Conservation (phyloP, 2,329 filamentous ascomycete genomes). For the Blastomyces percursus region DNA sequence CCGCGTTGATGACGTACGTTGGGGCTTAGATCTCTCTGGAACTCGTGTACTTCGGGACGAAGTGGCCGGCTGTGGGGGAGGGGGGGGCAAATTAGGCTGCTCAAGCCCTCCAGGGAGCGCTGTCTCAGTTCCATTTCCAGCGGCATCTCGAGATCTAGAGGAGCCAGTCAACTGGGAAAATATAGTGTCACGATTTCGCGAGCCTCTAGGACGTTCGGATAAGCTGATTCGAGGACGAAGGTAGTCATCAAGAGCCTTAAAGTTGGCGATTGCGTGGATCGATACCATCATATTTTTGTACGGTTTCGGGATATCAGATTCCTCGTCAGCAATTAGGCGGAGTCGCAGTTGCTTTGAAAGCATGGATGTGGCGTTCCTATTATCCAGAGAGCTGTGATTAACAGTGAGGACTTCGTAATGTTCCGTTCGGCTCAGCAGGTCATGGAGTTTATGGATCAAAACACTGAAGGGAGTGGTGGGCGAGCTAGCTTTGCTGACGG, state of each 20-base stretch:
- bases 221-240: slow-evolving; percentile 77
- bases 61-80: slow-evolving; percentile 12
- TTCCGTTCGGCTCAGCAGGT: slow-evolving; percentile 88
- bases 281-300: slow-evolving; percentile 97
- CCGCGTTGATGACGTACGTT: slow-evolving; percentile 5
- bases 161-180: slow-evolving; percentile 54
- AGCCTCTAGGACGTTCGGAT: slow-evolving; percentile 58
- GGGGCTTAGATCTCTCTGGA: slow-evolving; percentile 6
- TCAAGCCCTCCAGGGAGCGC: not conserved
- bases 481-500: slow-evolving; percentile 52
- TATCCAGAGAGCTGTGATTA: slow-evolving; percentile 51
- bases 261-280: slow-evolving; percentile 95
- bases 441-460: slow-evolving; percentile 86
- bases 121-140: slow-evolving; percentile 18
- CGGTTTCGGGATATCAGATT: slow-evolving; percentile 55
- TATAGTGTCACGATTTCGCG: slow-evolving; percentile 50
- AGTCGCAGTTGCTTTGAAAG: slow-evolving; percentile 89
- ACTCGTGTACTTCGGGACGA: slow-evolving; percentile 3
- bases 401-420: slow-evolving; percentile 97
- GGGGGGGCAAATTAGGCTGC: slow-evolving; percentile 17
- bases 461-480: slow-evolving; percentile 79
- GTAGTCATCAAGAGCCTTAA: slow-evolving; percentile 94
- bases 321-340: slow-evolving; percentile 74
- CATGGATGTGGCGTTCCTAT: slow-evolving; percentile 75
- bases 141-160: slow-evolving; percentile 47